These are phyloP conservation scores for Chaetothyriales sp. DNA, from an alignment of 2,329 filamentous ascomycete genomes.

Conservation along the genomic window DNA sequence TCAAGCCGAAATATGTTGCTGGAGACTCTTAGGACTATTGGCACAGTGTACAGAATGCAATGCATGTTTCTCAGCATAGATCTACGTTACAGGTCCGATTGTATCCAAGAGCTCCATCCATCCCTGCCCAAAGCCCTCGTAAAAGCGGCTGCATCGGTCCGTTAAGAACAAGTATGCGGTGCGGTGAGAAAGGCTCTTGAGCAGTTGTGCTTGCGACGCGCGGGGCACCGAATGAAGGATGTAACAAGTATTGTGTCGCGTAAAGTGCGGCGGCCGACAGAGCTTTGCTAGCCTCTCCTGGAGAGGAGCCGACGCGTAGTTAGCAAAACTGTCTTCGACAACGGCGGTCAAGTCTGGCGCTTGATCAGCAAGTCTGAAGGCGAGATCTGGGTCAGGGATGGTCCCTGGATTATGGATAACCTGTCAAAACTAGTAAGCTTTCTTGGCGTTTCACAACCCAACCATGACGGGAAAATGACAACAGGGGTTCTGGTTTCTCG, in stretches of 20 bases:
- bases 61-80: neutral
- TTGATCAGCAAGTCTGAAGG: conserved; percentile 2
- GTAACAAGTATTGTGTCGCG: conserved; percentile 23
- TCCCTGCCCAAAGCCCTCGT: conserved; percentile 26
- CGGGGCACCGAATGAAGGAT: conserved; percentile 29
- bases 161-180: conserved; percentile 30
- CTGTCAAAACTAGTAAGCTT: conserved; percentile 11
- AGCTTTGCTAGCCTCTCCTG: conserved; percentile 24
- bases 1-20: too few species aligned
- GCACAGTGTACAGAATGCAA: neutral
- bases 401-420: conserved; percentile 36
- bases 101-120: conserved; percentile 26
- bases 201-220: conserved; percentile 21
- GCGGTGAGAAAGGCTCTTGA: conserved; percentile 23
- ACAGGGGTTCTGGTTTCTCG: too few species aligned
- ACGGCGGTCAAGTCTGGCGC: conserved; percentile 31
- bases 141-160: conserved; percentile 27
- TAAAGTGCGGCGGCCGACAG: conserved; percentile 14
- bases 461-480: too few species aligned
- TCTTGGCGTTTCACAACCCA: neutral
- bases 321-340: conserved; percentile 32
- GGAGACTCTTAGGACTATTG: too few species aligned
- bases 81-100: neutral
- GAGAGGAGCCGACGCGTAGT: conserved; percentile 24
- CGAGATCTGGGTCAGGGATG: conserved; percentile 27